Conservation (phyloP, 2,329 filamentous ascomycete species). For the Fulvia fulva region DNA sequence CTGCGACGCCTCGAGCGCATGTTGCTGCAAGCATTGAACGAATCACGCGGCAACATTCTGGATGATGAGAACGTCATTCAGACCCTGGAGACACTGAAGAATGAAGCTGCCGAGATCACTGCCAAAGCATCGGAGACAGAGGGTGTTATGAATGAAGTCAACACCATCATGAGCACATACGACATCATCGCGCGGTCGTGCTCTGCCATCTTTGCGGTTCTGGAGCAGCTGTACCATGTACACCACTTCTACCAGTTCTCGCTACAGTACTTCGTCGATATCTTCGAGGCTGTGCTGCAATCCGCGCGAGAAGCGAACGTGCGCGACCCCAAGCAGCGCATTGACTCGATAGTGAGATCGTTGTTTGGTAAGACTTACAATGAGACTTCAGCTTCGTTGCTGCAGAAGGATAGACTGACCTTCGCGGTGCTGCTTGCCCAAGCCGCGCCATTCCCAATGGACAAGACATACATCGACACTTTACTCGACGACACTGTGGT, state of each 20-base stretch:
- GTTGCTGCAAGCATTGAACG: constrained; percentile 89
- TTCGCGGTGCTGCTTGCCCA: constrained; percentile 93
- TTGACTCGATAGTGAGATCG: constrained; percentile 86
- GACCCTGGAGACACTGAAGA: constrained; percentile 95
- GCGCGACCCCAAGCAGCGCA: constrained; percentile 56
- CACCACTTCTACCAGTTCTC: constrained; percentile 99
- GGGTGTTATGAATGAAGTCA: constrained; percentile 96
- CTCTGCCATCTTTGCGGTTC: constrained; percentile 92
- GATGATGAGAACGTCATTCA: constrained; percentile 98
- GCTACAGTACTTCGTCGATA: constrained; percentile 94
- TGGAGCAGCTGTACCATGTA: constrained; percentile 95
- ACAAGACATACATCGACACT: constrained; percentile 80
- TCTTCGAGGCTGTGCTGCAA: constrained; percentile 88
- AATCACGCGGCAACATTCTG: constrained; percentile 94
- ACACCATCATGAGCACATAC: constrained; percentile 92
- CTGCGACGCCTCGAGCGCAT: constrained; percentile 92
- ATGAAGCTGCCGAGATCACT: constrained; percentile 92
- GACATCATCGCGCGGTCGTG: constrained; percentile 88
- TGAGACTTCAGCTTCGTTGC: constrained; percentile 83
- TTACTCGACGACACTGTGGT: constrained; percentile 75
- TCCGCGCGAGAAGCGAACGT: constrained; percentile 72
- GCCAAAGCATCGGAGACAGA: constrained; percentile 95
- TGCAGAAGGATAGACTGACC: constrained; percentile 92
- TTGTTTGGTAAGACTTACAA: constrained; percentile 90
- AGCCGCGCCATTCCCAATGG: constrained; percentile 93